Evolutionary conservation across 805 yeast genomes (phyloP).

Genomic region (Candida adriatica): DNA sequence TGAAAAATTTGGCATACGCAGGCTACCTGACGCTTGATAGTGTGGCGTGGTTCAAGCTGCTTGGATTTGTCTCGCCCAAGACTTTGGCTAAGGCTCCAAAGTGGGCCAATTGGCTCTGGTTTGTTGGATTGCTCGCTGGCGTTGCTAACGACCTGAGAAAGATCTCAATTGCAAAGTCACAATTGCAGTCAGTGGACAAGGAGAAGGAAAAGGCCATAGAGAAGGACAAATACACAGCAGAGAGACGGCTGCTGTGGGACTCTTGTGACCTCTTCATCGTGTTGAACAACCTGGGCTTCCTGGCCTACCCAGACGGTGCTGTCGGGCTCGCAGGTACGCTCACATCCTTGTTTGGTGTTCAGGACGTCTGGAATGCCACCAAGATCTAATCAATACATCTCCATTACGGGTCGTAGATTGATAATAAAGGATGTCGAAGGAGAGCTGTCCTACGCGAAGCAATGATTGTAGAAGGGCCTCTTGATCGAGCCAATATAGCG

Average conservation of each 20-base stretch:
- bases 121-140: conserved; percentile 59
- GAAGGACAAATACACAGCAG: conserved; percentile 40
- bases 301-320: conserved; percentile 66
- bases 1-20: conserved; percentile 55
- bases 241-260: conserved; percentile 70
- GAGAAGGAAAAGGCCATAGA: conserved; percentile 37
- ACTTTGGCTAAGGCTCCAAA: conserved; percentile 45
- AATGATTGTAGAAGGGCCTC: too few species aligned
- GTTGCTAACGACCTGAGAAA: conserved; percentile 52
- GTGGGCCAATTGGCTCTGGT: conserved; percentile 70
- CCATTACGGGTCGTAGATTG: too few species aligned
- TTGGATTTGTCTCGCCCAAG: conserved; percentile 46
- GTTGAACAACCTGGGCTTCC: conserved; percentile 52
- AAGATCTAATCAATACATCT: conserved; percentile 16
- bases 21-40: conserved; percentile 61
- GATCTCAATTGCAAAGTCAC: conserved; percentile 34
- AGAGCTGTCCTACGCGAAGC: too few species aligned
- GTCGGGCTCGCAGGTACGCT: conserved; percentile 80
- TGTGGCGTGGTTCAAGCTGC: conserved; percentile 46
- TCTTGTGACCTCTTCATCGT: conserved; percentile 71
- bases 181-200: conserved; percentile 15
- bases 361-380: conserved; percentile 59
- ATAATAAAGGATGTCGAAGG: too few species aligned
- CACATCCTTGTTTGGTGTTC: conserved; percentile 73
- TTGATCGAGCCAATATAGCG: too few species aligned